Evolutionary conservation across 2,329 filamentous ascomycete genomes (phyloP), one percentile per base, ranked within the genome.

Genomic region (Botrytis elliptica): DNA sequence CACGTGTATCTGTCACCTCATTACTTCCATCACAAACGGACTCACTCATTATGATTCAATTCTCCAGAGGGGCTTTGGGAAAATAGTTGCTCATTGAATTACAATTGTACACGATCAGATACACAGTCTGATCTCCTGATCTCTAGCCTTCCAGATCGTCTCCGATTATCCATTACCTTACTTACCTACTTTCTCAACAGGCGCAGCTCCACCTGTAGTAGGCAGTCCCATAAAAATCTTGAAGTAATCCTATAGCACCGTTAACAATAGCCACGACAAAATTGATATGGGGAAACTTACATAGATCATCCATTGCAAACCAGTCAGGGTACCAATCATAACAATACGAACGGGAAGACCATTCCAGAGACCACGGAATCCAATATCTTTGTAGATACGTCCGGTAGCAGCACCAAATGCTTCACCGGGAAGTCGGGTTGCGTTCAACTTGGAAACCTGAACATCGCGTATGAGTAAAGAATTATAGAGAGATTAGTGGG

Each of bases 291-390:
- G 1, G 1, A 36, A 36, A 77, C 79, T 86, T 79, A 88, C 92
- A 84, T 95, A 96, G 82, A 95, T 96, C 91, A 97, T 93, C 94
- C 94, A 97, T 85, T 97, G 94, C 75, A 97, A 85, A 74, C 93
- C 93, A 33, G 93, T 97, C 77, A 87, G 78, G 0, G 85, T 87
- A 42, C 83, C 82, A 59, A 80, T 79, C 71, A 73, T 73, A 12
- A 73, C 90, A 80, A 97, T 97, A 79, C 90, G 85, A 68, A 97
- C 92, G 0, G 93, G 91, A 63, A 98, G 84, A 14, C 95, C 95
- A 80, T 97, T 97, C 95, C 95, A 97, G 42, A 98, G 87, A n/a
- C 95, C 95, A 25, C 79, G 79, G 83, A 97, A 97, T 46, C 94
- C 94, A 80, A 97, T 96, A 55, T 97, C 92, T 79, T 87, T 89